Evolutionary conservation across 2,329 filamentous ascomycete genomes (phyloP), one percentile per base, ranked within the genome.

Genomic region (Sporothrix humicola): DNA sequence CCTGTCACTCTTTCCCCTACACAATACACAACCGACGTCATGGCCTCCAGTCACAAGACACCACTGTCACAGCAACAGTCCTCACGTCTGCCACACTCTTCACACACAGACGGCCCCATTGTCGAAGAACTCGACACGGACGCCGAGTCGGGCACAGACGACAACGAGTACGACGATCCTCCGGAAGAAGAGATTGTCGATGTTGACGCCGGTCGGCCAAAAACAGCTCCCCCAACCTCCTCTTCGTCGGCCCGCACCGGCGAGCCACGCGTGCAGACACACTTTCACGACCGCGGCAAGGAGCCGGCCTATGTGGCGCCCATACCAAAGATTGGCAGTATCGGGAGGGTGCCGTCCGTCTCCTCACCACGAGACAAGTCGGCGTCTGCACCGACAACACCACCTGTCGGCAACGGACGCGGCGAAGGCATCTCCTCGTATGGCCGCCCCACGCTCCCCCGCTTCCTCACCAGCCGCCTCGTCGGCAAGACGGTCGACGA

Each of bases 401-500:
- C 52, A n/a, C 31, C 31, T 37, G 31, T 8, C 52, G 17, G 17
- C 50, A 3, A 26, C 15, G n/a, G 9, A n/a, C 6, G 9, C 44
- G 31, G 31, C 9, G 44, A 37, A 1, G 69, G 54, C 17, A 71
- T 78, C 74, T 79, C 66, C 76, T 78, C 59, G 69, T 72, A 65
- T 75, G 82, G 74, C 78, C 83, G 66, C 52, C 79, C 65, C 73
- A 72, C 76, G 2, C 74, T 81, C 2, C 77, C 79, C 1, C 71
- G 77, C 8, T 76, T 75, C 15, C 71, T 79, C n/a, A 80, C 79
- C 44, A 74, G 76, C 9, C 77, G 78, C 20, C 82, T 88, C 26
- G 82, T 83, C 65, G 86, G 85, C 58, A 84, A 85, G 75, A 81
- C 78, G 54, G 82, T 88, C 31, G 85, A 88, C 74, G 86, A 88